Base-by-base conservation (phyloP, 306 rosid genomes). In the Glycine latifolia region DNA sequence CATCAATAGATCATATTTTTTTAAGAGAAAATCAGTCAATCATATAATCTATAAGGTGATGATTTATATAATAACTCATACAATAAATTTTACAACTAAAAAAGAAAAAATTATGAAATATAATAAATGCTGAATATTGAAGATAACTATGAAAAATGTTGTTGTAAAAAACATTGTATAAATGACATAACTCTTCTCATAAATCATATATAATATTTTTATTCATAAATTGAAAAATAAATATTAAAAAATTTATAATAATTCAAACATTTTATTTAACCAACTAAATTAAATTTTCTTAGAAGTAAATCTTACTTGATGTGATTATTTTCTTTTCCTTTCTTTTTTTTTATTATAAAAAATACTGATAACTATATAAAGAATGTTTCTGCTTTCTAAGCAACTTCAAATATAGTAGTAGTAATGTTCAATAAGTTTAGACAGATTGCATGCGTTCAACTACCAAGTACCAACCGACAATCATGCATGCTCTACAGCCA, bases 391-490 rank as follows among this genome's bases (percentile, higher is more conserved):
- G 17, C 8, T 69, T 68, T 59, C 81, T 61, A 69, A 71, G 78
- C 35, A 80, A 60, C 47, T 63, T 62, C 85, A 31, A 49, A 37
- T 37, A 37, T 37, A 47, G 31, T 26, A 26, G 2, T 12, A 71
- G 31, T 43, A 50, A 10, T 50, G 81, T 80, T 66, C 50, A 12
- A 15, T 58, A 79, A 48, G 75, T 61, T 50, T 20, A 82, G 74
- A 81, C 74, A 77, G 67, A 73, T 11, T 83, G 77, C 80, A 67
- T 62, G 70, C 59, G 54, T 52, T 86, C 75, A 83, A 83, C 87
- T 10, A 80, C 89, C 31, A 26, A 26, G 31, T 10, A 80, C 89
- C 83, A 72, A 77, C 59, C 81, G 60, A 75, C 87, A 47, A 58
- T 14, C 26, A 16, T 85, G 85, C 66, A 17, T 85, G 85, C 52